These are phyloP conservation scores for Pontederia paniculata DNA, from an alignment of 176 grass and related monocot genomes.

Conservation along the genomic window DNA sequence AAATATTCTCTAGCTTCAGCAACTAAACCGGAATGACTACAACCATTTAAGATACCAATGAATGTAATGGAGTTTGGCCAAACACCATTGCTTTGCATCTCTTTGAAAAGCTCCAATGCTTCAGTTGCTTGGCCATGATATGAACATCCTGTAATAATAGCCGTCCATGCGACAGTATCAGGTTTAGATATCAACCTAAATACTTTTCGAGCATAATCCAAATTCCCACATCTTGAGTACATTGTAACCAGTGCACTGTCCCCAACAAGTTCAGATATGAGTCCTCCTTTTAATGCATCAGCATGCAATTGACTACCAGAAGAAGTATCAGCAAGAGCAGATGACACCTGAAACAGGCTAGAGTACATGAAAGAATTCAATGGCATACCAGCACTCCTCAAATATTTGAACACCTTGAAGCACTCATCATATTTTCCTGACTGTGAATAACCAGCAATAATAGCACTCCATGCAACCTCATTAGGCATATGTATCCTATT, in stretches of 20 bases:
- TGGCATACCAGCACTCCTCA: slow-evolving; percentile 6
- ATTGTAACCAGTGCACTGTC: slow-evolving; percentile 17
- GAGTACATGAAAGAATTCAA: slow-evolving; percentile 12
- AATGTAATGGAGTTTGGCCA: slow-evolving; percentile 17
- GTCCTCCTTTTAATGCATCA: slow-evolving; percentile 21
- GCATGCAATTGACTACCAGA: slow-evolving; percentile 22
- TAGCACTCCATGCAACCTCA: slow-evolving; percentile 22
- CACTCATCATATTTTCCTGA: slow-evolving; percentile 14
- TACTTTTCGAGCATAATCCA: slow-evolving; percentile 14
- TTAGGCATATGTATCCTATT: slow-evolving; percentile 5
- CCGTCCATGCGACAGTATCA: slow-evolving; percentile 21
- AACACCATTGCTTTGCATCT: slow-evolving; percentile 2
- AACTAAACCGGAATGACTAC: slow-evolving; percentile 14
- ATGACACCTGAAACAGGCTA: slow-evolving; percentile 15
- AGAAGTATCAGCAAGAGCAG: slow-evolving; percentile 15
- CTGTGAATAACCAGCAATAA: slow-evolving; percentile 22
- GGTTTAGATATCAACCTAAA: slow-evolving; percentile 15
- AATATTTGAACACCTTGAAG: slow-evolving; percentile 7
- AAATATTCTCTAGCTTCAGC: slow-evolving; percentile 15
- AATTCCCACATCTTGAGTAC: slow-evolving; percentile 20
- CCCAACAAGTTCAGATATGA: slow-evolving; percentile 10
- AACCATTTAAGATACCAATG: slow-evolving; percentile 19
- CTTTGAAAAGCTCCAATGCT: slow-evolving; percentile 16
- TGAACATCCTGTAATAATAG: slow-evolving; percentile 14
- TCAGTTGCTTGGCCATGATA: slow-evolving; percentile 12